Evolutionary conservation across 75 land plant genomes (phyloP).

Genomic region (Pinus tabuliformis): DNA sequence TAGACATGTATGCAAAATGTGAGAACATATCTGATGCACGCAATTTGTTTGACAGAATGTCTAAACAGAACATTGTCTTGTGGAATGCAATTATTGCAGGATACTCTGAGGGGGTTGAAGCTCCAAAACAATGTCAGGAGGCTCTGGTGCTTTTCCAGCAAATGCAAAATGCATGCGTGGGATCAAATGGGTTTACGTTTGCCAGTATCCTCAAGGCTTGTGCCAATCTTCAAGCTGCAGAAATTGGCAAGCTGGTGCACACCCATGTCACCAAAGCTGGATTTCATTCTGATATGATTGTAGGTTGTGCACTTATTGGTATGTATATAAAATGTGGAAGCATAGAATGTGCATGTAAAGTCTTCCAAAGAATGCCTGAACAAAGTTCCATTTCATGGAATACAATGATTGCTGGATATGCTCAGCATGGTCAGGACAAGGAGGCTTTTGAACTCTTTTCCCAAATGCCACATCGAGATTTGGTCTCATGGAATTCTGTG

Average conservation of each 20-base stretch:
- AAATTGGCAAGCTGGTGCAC: constrained; percentile 34
- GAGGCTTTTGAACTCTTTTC: constrained; percentile 42
- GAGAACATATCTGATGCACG: constrained; percentile 5
- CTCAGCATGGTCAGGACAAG: constrained; percentile 36
- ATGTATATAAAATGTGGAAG: constrained; percentile 19
- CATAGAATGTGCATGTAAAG: constrained; percentile 19
- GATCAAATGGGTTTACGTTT: constrained; percentile 19
- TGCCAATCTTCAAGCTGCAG: constrained; percentile 5
- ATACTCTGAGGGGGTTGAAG: constrained; percentile 4
- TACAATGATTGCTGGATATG: constrained; percentile 52
- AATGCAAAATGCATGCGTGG: constrained; percentile 9
- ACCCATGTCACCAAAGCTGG: constrained; percentile 29
- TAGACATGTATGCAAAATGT: constrained; percentile 13
- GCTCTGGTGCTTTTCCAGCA: constrained; percentile 14
- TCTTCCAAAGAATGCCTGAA: constrained; percentile 31
- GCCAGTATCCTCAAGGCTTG: constrained; percentile 50
- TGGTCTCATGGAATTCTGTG: constrained; percentile 54
- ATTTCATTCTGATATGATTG: constrained; percentile 35
- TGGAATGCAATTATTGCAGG: constrained; percentile 22
- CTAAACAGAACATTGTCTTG: constrained; percentile 6
- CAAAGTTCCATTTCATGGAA: constrained; percentile 44
- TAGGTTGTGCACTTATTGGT: constrained; percentile 45
- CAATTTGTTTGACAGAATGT: constrained; percentile 8
- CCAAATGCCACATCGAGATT: constrained; percentile 29
- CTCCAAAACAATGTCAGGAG: background rate